Evolutionary conservation across 2,329 filamentous ascomycete genomes (phyloP).

Genomic region (Diaporthe batatas): DNA sequence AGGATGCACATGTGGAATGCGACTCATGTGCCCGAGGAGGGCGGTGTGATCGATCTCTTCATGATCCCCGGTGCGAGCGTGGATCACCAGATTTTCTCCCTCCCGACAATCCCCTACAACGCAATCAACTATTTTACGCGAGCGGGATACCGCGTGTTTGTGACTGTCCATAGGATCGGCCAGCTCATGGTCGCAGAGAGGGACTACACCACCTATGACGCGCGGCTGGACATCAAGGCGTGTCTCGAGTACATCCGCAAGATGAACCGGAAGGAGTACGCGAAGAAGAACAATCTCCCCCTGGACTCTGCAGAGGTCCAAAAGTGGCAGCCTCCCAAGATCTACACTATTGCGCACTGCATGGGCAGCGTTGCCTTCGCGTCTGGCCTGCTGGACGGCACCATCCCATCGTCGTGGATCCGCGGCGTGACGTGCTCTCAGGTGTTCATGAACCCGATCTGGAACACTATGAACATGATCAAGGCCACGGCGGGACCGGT

Average conservation of each 20-base stretch:
- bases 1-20: slow-evolving; percentile 71
- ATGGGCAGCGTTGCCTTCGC: slow-evolving; percentile 72
- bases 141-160: slow-evolving; percentile 71
- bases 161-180: slow-evolving; percentile 70
- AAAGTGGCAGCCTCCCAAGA: slow-evolving; percentile 47
- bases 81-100: slow-evolving; percentile 72
- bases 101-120: slow-evolving; percentile 74
- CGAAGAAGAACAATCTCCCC: slow-evolving; percentile 40
- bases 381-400: slow-evolving; percentile 72
- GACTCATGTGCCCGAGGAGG: slow-evolving; percentile 50
- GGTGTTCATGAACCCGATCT: slow-evolving; percentile 74
- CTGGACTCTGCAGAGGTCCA: slow-evolving; percentile 2
- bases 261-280: slow-evolving; percentile 48
- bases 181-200: slow-evolving; percentile 63
- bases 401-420: slow-evolving; percentile 69
- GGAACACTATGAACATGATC: slow-evolving; percentile 67
- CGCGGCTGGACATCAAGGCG: slow-evolving; percentile 70
- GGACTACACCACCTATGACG: slow-evolving; percentile 71
- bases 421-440: slow-evolving; percentile 70
- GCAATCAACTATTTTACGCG: slow-evolving; percentile 73
- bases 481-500: slow-evolving; percentile 66
- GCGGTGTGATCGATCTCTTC: slow-evolving; percentile 64
- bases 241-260: slow-evolving; percentile 66
- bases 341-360: slow-evolving; percentile 74
- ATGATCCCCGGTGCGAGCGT: slow-evolving; percentile 74